phyloP scores from a whole-genome alignment of 169 alveolate species.

The Besnoitia besnoiti region DNA sequence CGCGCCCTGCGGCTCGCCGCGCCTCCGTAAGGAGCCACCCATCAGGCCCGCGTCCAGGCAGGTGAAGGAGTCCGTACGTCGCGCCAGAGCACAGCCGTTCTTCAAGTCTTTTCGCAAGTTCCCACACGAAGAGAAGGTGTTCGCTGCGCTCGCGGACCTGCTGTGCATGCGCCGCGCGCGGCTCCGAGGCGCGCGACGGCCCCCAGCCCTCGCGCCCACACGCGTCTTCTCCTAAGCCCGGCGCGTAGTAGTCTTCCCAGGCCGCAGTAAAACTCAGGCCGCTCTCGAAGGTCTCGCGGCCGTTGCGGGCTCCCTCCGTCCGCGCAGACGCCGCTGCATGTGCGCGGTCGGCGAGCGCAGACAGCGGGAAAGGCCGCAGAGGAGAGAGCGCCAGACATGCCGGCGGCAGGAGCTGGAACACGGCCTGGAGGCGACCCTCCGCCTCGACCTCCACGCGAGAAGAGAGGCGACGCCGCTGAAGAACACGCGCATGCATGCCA shows the following conservation, averaged over 20 bases:
- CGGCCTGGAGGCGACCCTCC: background rate
- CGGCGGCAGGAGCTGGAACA: conserved; percentile 19
- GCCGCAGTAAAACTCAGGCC: background rate
- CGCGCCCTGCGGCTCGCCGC: background rate
- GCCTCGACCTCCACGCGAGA: background rate
- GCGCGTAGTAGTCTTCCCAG: background rate
- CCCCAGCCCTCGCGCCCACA: background rate
- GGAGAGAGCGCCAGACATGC: background rate
- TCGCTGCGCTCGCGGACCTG: background rate
- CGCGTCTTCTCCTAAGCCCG: no score
- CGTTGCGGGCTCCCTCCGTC: background rate
- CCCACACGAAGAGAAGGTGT: background rate
- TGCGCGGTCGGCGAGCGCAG: background rate
- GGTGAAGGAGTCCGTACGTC: background rate
- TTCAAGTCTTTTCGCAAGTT: background rate
- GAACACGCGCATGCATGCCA: no score
- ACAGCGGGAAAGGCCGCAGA: background rate
- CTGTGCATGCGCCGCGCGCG: background rate
- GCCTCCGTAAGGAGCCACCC: background rate
- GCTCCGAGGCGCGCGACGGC: background rate
- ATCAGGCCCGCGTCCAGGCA: background rate
- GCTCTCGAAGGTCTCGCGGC: background rate
- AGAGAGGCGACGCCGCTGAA: conserved; percentile 26
- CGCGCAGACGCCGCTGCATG: background rate
- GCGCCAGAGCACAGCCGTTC: background rate